These are phyloP conservation scores for Xerocomellus dryophilus DNA, from an alignment of 768 basidiomycete genomes.

Conservation along the genomic window DNA sequence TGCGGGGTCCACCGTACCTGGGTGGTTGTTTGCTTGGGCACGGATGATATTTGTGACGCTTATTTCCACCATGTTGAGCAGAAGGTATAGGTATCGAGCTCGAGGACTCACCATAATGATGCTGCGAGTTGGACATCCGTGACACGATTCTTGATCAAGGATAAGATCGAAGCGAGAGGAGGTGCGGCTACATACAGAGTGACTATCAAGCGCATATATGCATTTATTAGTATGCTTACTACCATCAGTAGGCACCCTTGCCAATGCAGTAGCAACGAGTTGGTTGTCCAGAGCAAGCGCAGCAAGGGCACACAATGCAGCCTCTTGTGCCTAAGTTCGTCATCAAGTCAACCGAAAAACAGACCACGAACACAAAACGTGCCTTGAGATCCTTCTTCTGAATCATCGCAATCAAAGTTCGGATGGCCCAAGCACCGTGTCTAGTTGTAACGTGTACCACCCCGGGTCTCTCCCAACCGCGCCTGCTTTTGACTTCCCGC, in stretches of 20 bases:
- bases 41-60: slow-evolving; percentile 66
- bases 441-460: slow-evolving; percentile 37
- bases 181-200: slow-evolving; percentile 10
- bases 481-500: slow-evolving; percentile 52
- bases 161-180: slow-evolving; percentile 42
- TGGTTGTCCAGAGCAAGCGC: slow-evolving; percentile 64
- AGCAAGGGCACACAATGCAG: slow-evolving; percentile 60
- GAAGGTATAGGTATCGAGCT: background rate
- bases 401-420: slow-evolving; percentile 48
- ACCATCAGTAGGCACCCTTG: slow-evolving; percentile 42
- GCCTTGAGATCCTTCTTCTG: slow-evolving; percentile 56
- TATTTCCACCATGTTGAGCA: background rate
- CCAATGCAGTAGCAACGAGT: slow-evolving; percentile 46
- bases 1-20: slow-evolving; percentile 39
- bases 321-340: slow-evolving; percentile 56
- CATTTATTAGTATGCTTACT: slow-evolving; percentile 29
- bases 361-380: background rate
- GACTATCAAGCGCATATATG: slow-evolving; percentile 3
- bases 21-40: slow-evolving; percentile 37
- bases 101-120: slow-evolving; percentile 55
- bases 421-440: slow-evolving; percentile 59
- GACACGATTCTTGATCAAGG: slow-evolving; percentile 55
- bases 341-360: background rate
- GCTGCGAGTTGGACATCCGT: slow-evolving; percentile 68
- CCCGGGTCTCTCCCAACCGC: slow-evolving; percentile 73